Evolutionary conservation across 768 basidiomycete genomes (phyloP), one percentile per base, ranked within the genome.

Genomic region (Clavulina sp.): DNA sequence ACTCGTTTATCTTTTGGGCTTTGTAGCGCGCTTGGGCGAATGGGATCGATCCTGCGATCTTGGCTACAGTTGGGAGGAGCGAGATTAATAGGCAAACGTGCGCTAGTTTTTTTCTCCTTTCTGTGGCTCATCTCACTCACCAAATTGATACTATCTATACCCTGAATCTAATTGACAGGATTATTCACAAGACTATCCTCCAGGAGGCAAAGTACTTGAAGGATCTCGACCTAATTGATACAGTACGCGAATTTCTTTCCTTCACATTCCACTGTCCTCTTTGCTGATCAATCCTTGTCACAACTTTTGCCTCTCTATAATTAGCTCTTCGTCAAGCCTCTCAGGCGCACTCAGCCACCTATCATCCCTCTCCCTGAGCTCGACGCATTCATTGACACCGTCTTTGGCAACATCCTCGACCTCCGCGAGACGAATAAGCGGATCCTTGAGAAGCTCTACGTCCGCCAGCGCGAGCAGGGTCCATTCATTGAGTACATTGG

Each of bases 141-240:
- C 24, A n/a, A n/a, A n/a, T n/a, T n/a, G n/a, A 16, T 16, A 26
- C 43, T 24, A 9, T 34, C 24, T 34, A 29, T 30, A 38, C 21
- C 9, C 32, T 4, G 46, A 23, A 16, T 18, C 44, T 33, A 9
- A 23, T 44, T 31, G 70, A 19, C 54, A 75, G 75, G 40, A 73
- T 80, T 59, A 92, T 99, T 52, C 80, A 84, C 61, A 88, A 87
- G 60, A 74, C 92, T 33, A 85, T 97, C 57, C 73, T 73, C 56
- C 81, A 86, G 58, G 93, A 97, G 62, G 80, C 87, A 57, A 82
- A 88, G 60, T 95, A 92, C 61, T 68, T 88, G 40, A 78, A 80
- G 51, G 93, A 99, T 60, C 72, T 99, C 5, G 81, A 87, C 54
- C 71, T 79, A 1, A 52, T 59, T 23, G 58, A 59, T 24, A 53